phyloP scores from a whole-genome alignment of 352 stramenopile species.

The Salisapilia sapeloensis region DNA sequence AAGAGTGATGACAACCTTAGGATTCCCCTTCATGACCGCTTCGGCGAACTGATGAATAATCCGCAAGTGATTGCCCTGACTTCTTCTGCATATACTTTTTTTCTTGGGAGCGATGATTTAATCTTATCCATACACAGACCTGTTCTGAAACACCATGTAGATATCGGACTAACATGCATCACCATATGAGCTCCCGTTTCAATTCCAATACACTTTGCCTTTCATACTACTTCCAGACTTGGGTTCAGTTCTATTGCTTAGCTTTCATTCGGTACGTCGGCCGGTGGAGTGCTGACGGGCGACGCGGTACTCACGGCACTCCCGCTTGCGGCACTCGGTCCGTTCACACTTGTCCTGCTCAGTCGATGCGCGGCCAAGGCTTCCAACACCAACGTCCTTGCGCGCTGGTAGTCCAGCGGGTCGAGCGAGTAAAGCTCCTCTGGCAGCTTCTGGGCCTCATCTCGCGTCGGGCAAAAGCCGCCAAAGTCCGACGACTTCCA shows the following conservation, averaged over 20 bases:
- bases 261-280: too few relatives aligned
- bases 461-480: conserved; percentile 16
- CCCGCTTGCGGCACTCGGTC: too few relatives aligned
- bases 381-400: conserved; percentile 40
- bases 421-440: conserved; percentile 61
- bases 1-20: conserved; percentile 57
- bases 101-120: conserved; percentile 56
- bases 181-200: conserved; percentile 58
- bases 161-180: conserved; percentile 80
- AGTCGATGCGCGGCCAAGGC: conserved; percentile 14
- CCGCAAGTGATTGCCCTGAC: conserved; percentile 7
- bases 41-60: conserved; percentile 14
- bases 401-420: conserved; percentile 40
- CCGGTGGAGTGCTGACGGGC: too few relatives aligned
- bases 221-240: too few relatives aligned
- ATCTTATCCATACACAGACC: conserved; percentile 70
- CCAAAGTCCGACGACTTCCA: conserved; percentile 38
- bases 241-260: too few relatives aligned
- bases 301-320: too few relatives aligned
- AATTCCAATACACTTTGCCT: conserved; percentile 1
- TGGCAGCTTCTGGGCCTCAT: conserved; percentile 1
- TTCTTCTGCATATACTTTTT: conserved; percentile 5
- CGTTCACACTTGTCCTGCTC: too few relatives aligned
- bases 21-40: conserved; percentile 80
- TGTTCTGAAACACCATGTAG: conserved; percentile 78